These are phyloP conservation scores for Volvariella volvacea DNA, from an alignment of 1,284 basidiomycete species.

Conservation along the genomic window DNA sequence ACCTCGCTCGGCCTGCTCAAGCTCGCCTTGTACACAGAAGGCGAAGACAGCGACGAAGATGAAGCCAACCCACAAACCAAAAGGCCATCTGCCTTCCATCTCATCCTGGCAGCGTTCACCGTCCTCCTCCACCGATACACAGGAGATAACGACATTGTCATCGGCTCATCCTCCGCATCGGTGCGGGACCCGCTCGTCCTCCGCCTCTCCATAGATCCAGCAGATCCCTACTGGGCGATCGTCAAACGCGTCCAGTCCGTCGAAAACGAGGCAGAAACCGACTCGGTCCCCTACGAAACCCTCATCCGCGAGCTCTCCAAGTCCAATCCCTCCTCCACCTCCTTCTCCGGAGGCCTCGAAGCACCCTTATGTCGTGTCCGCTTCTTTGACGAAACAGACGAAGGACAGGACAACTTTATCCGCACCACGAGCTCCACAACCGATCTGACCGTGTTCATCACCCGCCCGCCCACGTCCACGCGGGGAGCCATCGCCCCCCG, in stretches of 20 bases:
- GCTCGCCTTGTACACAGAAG: conserved; percentile 66
- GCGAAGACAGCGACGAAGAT: conserved; percentile 50
- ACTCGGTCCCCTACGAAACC: conserved; percentile 79
- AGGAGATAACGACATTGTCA: conserved; percentile 90
- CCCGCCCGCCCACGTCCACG: conserved; percentile 59
- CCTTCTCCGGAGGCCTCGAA: conserved; percentile 32
- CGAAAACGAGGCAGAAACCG: conserved; percentile 80
- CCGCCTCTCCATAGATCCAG: conserved; percentile 79
- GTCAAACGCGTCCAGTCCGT: conserved; percentile 82
- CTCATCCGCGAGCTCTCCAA: conserved; percentile 73
- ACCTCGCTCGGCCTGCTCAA: conserved; percentile 69
- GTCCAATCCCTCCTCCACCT: conserved; percentile 36
- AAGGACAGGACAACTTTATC: conserved; percentile 70
- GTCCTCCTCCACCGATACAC: conserved; percentile 94
- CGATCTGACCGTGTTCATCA: conserved; percentile 84
- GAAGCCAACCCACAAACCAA: conserved; percentile 33
- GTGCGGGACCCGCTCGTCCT: conserved; percentile 80
- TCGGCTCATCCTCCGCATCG: conserved; percentile 85
- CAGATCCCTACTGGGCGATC: conserved; percentile 89
- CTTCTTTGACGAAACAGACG: conserved; percentile 91
- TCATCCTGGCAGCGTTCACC: conserved; percentile 87
- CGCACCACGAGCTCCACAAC: conserved; percentile 79
- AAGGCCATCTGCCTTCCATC: conserved; percentile 80
- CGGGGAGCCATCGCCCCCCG: conserved; percentile 69
- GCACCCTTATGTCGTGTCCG: conserved; percentile 87